Evolutionary conservation across 192 early-diverging fungal species (phyloP).

Genomic region (Entophlyctis helioformis): DNA sequence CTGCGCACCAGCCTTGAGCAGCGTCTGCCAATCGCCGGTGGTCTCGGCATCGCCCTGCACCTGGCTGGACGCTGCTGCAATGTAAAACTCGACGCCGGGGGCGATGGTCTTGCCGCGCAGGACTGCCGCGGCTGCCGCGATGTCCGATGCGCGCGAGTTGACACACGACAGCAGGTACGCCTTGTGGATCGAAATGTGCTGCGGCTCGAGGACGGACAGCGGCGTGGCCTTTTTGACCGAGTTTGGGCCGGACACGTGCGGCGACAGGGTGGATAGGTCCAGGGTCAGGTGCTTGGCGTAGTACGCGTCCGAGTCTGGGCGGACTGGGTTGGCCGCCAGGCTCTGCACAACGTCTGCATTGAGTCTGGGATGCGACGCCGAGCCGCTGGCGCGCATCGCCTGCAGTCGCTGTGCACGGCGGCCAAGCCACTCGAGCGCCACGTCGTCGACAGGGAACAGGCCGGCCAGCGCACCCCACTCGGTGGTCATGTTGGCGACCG

Average conservation of each 20-base stretch:
- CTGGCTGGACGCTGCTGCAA: constrained; percentile 86
- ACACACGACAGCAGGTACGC: constrained; percentile 94
- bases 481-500: constrained; percentile 99
- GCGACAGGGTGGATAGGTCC: constrained; percentile 76
- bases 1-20: constrained; percentile 81
- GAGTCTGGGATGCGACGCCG: constrained; percentile 25
- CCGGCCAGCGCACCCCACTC: constrained; percentile 99
- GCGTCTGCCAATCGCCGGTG: constrained; percentile 75
- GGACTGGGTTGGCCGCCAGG: constrained; percentile 11
- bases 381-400: constrained; percentile 3
- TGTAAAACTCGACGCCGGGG: constrained; percentile 80
- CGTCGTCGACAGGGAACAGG: constrained; percentile 84
- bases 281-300: constrained; percentile 81
- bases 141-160: constrained; percentile 84
- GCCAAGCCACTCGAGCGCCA: constrained; percentile 60
- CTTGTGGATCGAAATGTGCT: constrained; percentile 80
- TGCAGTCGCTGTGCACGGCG: constrained; percentile 42
- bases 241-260: constrained; percentile 89
- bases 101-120: constrained; percentile 52
- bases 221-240: constrained; percentile 87
- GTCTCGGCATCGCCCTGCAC: constrained; percentile 79
- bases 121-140: constrained; percentile 77
- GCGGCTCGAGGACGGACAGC: constrained; percentile 56
- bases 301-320: constrained; percentile 38
- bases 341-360: constrained; percentile 21